These are phyloP conservation scores for Mycocentrospora acerina DNA, from an alignment of 2,329 filamentous ascomycete genomes.

Conservation along the genomic window DNA sequence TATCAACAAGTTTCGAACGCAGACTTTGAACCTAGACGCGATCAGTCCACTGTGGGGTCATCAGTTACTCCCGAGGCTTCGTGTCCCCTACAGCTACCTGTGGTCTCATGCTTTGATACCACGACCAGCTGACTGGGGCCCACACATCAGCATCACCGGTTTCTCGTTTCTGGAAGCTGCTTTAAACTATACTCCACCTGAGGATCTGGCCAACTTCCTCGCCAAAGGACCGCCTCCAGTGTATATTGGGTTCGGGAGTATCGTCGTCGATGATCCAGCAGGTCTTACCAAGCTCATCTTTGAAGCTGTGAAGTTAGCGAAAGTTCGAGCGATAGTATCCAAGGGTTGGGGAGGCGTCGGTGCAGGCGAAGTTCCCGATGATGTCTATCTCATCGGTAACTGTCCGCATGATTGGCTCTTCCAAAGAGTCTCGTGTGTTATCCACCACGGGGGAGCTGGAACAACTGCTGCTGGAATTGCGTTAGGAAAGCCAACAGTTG, in stretches of 20 bases:
- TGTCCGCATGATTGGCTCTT: slow-evolving; percentile 62
- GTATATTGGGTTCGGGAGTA: slow-evolving; percentile 60
- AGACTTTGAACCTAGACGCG: slow-evolving; percentile 45
- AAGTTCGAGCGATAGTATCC: slow-evolving; percentile 54
- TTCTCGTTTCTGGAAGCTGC: slow-evolving; percentile 48
- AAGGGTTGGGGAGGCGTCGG: slow-evolving; percentile 55
- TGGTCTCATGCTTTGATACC: slow-evolving; percentile 46
- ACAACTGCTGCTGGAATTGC: slow-evolving; percentile 59
- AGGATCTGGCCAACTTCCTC: slow-evolving; percentile 49
- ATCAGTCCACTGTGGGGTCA: slow-evolving; percentile 43
- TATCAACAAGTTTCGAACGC: slow-evolving; percentile 48
- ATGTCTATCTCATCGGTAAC: slow-evolving; percentile 56
- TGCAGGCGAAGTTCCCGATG: slow-evolving; percentile 32
- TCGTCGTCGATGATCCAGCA: slow-evolving; percentile 55
- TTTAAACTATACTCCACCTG: slow-evolving; percentile 44
- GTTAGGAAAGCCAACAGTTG: slow-evolving; percentile 54
- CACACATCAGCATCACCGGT: slow-evolving; percentile 44
- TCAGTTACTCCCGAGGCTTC: slow-evolving; percentile 40
- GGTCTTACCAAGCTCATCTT: slow-evolving; percentile 50
- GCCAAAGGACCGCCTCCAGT: slow-evolving; percentile 53
- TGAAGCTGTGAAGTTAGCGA: slow-evolving; percentile 44
- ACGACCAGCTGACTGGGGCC: slow-evolving; percentile 23
- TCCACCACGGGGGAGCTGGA: slow-evolving; percentile 62
- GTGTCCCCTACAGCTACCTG: slow-evolving; percentile 49
- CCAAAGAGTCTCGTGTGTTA: slow-evolving; percentile 55